Base-by-base conservation (phyloP, 73 alveolate species). In the Uronychia setigera region DNA sequence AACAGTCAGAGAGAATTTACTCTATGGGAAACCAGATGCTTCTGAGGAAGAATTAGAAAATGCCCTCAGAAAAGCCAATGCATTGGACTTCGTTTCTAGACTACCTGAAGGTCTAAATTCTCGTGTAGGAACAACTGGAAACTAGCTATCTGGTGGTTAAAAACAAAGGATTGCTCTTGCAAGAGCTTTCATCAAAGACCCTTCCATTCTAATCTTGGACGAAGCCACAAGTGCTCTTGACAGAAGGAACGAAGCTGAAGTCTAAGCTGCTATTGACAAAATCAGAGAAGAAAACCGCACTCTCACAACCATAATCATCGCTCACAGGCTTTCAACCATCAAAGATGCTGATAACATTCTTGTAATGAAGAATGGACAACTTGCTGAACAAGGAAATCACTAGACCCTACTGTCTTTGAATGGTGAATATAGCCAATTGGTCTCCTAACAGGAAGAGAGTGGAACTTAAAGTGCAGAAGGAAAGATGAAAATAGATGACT, bases 301-400 rank as follows among this genome's bases (percentile, higher is more conserved):
- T n/a, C n/a, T 88, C 19, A 94, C 97, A n/a, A n/a, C 95, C 19
- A 58, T 92, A 28, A 84, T 92, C 11, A 88, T 93, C 57, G 96
- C 98, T 33, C 98, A 93, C 76, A 92, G 95, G 74, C 93, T 93
- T 33, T 57, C 87, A 19, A 93, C 98, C 29, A 92, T n/a, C n/a
- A n/a, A n/a, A n/a, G n/a, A n/a, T n/a, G n/a, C n/a, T n/a, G n/a
- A n/a, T n/a, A n/a, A n/a, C n/a, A n/a, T n/a, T n/a, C n/a, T n/a
- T n/a, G n/a, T n/a, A n/a, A n/a, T n/a, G n/a, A n/a, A n/a, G n/a
- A 95, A 92, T 46, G 97, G 98, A 19, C 59, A 60, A 35, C 58
- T 94, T 29, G 59, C 76, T 31, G 96, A 93, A 76, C 29, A 13
- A 33, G 98, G 98, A 26, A 89, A n/a, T 58, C 96, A 94, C 77